Percentiles rank a stretch among this genome's conserved stretches.
Conservation (phyloP, 495 filamentous ascomycete genomes). For the Platismatia glauca region DNA sequence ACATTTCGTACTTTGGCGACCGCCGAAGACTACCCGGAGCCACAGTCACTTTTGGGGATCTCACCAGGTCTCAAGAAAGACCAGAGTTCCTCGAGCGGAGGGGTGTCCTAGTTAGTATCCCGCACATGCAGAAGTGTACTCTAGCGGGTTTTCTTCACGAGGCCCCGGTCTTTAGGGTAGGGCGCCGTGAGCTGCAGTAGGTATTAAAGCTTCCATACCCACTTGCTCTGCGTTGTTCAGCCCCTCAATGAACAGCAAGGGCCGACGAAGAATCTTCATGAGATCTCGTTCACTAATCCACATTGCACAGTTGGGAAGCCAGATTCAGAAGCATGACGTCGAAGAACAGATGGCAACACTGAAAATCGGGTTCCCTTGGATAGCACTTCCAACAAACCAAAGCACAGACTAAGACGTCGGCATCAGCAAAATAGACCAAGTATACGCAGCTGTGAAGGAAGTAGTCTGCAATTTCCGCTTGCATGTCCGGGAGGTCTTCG, state of each 20-base stretch:
- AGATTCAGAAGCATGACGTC: not conserved
- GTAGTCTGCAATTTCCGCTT: conserved; percentile 8
- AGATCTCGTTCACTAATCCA: not conserved
- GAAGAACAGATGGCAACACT: not conserved
- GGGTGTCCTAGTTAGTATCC: conserved; percentile 1
- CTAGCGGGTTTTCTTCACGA: conserved; percentile 6
- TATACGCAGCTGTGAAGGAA: not conserved
- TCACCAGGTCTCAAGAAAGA: not conserved
- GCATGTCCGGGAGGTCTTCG: not conserved
- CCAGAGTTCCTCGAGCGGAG: not conserved
- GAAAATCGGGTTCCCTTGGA: not conserved
- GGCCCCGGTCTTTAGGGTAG: conserved; percentile 1
- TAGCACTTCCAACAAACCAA: not conserved
- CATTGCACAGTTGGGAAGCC: not conserved
- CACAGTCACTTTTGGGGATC: conserved; percentile 5
- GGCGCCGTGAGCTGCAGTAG: not conserved
- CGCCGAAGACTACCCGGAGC: conserved; percentile 6
- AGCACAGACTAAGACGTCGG: not conserved
- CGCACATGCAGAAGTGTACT: conserved; percentile 10
- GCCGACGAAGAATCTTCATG: not conserved
- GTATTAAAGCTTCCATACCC: not conserved
- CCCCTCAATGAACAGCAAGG: not conserved
- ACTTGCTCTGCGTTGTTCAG: not conserved
- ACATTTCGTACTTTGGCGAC: not conserved
- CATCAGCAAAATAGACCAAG: not conserved